A percentile compares a stretch with the other conserved stretches of the same genome.
These are phyloP conservation scores for Omphalotus olearius DNA, from an alignment of 1,284 basidiomycete genomes.

Conservation along the genomic window DNA sequence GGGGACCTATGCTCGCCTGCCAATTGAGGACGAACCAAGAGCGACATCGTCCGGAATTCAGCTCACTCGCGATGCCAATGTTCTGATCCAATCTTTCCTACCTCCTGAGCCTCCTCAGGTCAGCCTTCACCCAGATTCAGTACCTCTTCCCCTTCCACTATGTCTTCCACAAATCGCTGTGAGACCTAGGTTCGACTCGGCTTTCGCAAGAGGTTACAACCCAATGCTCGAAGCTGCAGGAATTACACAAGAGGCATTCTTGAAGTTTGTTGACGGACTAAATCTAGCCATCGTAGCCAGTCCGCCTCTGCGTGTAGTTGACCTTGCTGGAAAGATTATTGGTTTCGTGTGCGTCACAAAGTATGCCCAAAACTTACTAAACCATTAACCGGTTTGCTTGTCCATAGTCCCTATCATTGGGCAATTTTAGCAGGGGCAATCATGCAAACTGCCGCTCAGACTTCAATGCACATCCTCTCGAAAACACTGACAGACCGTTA, in stretches of 20 bases:
- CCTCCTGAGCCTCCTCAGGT: neutral
- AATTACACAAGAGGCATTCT: constrained; percentile 17
- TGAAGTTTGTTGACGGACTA: constrained; percentile 22
- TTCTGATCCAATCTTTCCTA: constrained; percentile 10
- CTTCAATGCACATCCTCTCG: constrained; percentile 21
- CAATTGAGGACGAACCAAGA: neutral
- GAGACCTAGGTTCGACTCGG: constrained; percentile 14
- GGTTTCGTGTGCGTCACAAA: constrained; percentile 19
- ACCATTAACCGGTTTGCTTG: neutral
- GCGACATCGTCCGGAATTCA: constrained; percentile 9
- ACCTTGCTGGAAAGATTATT: constrained; percentile 17
- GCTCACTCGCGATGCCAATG: constrained; percentile 5
- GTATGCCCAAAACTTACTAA: neutral
- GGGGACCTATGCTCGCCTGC: no score
- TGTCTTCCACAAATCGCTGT: constrained; percentile 15
- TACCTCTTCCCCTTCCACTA: constrained; percentile 13
- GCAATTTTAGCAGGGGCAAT: constrained; percentile 19
- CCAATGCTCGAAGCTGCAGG: constrained; percentile 12
- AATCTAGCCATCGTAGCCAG: constrained; percentile 21
- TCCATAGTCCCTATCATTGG: constrained; percentile 20
- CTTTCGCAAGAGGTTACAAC: constrained; percentile 20
- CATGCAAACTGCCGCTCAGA: constrained; percentile 20
- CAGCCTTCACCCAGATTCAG: no score
- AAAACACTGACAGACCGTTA: constrained; percentile 27
- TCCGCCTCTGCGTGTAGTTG: constrained; percentile 18